Base-by-base conservation (phyloP, 306 rosid species). In the Pterocarpus macrocarpus region DNA sequence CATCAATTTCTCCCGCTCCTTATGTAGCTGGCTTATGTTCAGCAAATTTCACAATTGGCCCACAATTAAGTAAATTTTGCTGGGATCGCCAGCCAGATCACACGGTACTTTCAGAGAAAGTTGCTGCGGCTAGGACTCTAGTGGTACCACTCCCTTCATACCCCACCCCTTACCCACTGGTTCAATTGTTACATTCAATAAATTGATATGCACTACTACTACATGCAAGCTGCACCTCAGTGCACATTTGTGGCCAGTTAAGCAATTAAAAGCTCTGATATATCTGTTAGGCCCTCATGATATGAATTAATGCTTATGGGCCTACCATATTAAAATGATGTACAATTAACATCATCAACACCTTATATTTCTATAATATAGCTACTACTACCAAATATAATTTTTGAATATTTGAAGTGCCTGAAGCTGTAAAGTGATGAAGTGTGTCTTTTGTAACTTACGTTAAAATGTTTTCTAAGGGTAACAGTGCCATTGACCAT, bases 1-100 rank as follows among this genome's bases (percentile, higher is more conserved):
- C 95, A 71, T 82, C 57, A 67, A 85, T 84, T 52, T 78, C 90
- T 66, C 85, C 81, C 16, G 91, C 87, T 62, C 55, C 82, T 13
- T 73, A 74, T 70, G 67, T 89, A 77, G 95, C 91, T 57, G 90
- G 88, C 76, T 79, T 89, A 71, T 90, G 97, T 81, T 94, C 92
- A 17, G 63, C 70, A 76, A 89, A 90, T 73, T 92, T 90, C 69
- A 80, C 93, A 14, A 87, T 80, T 10, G 96, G 92, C 41, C 90
- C 93, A 3, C 91, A 90, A 5, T 66, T 81, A 1, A 91, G 96
- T 34, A 86, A 88, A 80, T 89, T 90, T 82, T 92, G 94, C 74
- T 90, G 96, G 97, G 94, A 92, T 64, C 84, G 69, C 43, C 98
- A 91, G 78, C 91, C 96, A 5, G 89, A 91, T 33, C 90, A 83